Percentiles rank a stretch among this genome's conserved stretches.
Conservation (phyloP, 2,329 filamentous ascomycete genomes). For the Aphanoascus verrucosus region DNA sequence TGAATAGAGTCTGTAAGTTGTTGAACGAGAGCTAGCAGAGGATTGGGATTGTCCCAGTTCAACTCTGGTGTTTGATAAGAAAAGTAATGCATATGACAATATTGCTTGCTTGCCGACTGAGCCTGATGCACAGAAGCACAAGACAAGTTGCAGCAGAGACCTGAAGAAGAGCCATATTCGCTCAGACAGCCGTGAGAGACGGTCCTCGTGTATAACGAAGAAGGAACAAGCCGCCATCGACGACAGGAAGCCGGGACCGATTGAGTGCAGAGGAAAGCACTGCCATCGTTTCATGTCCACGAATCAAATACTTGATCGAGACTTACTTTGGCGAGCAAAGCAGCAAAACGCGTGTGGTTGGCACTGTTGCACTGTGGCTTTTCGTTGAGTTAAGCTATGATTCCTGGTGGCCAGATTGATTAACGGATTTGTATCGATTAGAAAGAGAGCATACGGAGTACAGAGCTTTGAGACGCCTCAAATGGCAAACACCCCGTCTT, state of each 20-base stretch:
- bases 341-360: no score
- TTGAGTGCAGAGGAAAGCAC: neutral
- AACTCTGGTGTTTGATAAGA: neutral
- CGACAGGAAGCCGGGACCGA: neutral
- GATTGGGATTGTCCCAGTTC: neutral
- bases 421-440: no score
- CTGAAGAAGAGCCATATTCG: neutral
- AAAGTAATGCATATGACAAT: neutral
- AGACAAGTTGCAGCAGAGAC: neutral
- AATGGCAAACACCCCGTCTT: no score
- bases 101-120: neutral
- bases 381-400: no score
- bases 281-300: neutral
- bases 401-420: no score
- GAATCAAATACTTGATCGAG: neutral
- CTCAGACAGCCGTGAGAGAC: neutral
- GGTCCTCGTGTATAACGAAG: neutral
- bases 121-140: neutral
- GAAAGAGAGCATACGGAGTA: no score
- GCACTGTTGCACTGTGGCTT: no score
- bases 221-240: neutral
- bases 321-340: neutral
- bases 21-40: conserved; percentile 6
- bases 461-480: no score
- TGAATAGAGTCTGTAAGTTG: conserved; percentile 1